These are phyloP conservation scores for Brassica incana DNA, from an alignment of 345 rosid species.

Conservation along the genomic window DNA sequence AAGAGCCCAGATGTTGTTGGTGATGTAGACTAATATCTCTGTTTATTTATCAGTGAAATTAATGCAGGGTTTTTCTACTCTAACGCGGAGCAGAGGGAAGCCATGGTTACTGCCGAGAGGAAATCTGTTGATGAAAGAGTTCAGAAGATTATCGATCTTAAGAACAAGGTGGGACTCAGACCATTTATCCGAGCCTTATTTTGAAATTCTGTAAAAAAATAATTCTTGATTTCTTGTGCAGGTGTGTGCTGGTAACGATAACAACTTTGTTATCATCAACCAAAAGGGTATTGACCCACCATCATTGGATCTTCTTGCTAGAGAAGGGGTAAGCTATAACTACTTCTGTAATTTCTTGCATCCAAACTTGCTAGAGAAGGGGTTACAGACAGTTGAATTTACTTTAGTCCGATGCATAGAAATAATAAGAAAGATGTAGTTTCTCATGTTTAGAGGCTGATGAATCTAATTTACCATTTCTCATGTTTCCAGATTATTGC, in stretches of 20 bases:
- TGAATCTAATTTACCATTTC: not conserved
- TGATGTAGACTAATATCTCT: slow-evolving; percentile 20
- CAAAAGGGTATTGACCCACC: slow-evolving; percentile 98
- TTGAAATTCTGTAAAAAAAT: not conserved
- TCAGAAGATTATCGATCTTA: slow-evolving; percentile 69
- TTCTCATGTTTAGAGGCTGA: not conserved
- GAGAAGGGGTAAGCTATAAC: slow-evolving; percentile 72
- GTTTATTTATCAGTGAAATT: slow-evolving; percentile 60
- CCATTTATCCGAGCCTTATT: not conserved
- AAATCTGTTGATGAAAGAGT: slow-evolving; percentile 83
- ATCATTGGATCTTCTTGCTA: slow-evolving; percentile 82
- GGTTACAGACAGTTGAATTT: not conserved
- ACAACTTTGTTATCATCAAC: slow-evolving; percentile 75
- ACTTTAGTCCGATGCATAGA: not conserved
- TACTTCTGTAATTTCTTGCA: not conserved
- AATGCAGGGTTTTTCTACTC: slow-evolving; percentile 99
- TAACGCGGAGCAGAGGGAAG: slow-evolving; percentile 92
- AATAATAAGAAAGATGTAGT: not conserved
- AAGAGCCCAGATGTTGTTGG: not conserved
- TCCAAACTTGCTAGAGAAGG: no score
- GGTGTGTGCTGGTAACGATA: slow-evolving; percentile 80
- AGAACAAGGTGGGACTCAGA: slow-evolving; percentile 55
- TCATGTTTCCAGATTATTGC: slow-evolving; percentile 65
- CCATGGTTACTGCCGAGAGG: slow-evolving; percentile 93
- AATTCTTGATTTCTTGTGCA: slow-evolving; percentile 37